Base-by-base conservation (phyloP, 371 early-diverging fungal genomes). In the Mucor racemosus region DNA sequence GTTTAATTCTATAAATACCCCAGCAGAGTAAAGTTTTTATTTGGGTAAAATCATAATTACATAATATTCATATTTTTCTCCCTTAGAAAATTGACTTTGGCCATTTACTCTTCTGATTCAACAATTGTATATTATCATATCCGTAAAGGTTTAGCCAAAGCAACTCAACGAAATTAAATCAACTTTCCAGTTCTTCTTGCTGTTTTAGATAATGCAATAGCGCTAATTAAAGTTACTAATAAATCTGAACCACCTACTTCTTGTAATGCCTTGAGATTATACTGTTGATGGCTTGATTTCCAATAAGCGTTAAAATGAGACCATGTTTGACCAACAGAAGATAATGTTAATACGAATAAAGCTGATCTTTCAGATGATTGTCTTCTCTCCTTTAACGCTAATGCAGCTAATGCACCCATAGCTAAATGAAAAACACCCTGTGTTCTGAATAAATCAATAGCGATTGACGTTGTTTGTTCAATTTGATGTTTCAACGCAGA, bases 81-180 rank as follows among this genome's bases (percentile, higher is more conserved):
- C 8, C n/a, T 36, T 36, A 76, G 74, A 7, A 75, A 72, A 57
- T 44, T 79, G 11, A 83, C 84, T 31, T 36, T 83, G 4, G 84
- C 79, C 10, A 80, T 83, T 35, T 76, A 77, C 53, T 72, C 77
- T n/a, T 65, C 69, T 17, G 84, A 83, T 57, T 76, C 84, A 7
- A 80, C 81, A 11, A 72, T 78, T 14, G 75, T 80, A 2, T 83
- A 83, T 59, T 83, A 83, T 60, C 79, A 83, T 50, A 64, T 83
- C 26, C 41, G 58, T 34, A 67, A 68, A 57, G 80, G 82, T 7
- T 60, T 82, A 17, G 61, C 62, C 7, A 60, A 69, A 36, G 63
- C 76, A 21, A 65, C 62, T 0, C 67, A 71, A 26, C 55, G 57
- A 15, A 54, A 62, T 53, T 68, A 77, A 62, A 73, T 34, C 50